Percentiles rank a stretch among this genome's conserved stretches.
Conservation (phyloP, 495 filamentous ascomycete species). For the Aspergillus conjunctus region DNA sequence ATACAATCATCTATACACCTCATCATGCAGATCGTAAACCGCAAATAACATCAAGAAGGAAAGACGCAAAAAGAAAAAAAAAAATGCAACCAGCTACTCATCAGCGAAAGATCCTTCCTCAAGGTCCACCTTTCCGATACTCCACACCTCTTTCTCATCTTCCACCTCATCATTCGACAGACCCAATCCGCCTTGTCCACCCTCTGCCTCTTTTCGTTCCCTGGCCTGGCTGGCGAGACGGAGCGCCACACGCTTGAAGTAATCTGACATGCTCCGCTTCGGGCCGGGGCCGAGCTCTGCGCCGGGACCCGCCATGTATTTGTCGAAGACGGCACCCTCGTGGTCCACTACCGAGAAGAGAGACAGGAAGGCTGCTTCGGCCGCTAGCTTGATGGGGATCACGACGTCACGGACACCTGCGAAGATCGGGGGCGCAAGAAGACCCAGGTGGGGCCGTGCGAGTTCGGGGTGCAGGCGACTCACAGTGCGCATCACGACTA, state of each 20-base stretch:
- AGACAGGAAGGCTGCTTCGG: slow-evolving; percentile 92
- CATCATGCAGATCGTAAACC: slow-evolving; percentile 24
- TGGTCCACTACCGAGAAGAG: slow-evolving; percentile 89
- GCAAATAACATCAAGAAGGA: slow-evolving; percentile 19
- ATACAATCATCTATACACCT: slow-evolving; percentile 24
- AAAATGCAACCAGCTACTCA: slow-evolving; percentile 32
- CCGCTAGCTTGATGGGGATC: slow-evolving; percentile 95
- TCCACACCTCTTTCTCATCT: slow-evolving; percentile 95
- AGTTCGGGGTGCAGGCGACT: slow-evolving; percentile 74
- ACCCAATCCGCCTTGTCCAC: slow-evolving; percentile 81
- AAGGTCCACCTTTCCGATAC: slow-evolving; percentile 86
- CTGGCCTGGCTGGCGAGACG: slow-evolving; percentile 79
- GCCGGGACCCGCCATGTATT: slow-evolving; percentile 72
- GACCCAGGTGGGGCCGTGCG: slow-evolving; percentile 72
- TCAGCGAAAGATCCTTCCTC: slow-evolving; percentile 63
- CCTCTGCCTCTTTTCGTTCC: slow-evolving; percentile 87
- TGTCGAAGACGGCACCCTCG: slow-evolving; percentile 85
- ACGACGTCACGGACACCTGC: slow-evolving; percentile 86
- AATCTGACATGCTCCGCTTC: slow-evolving; percentile 93
- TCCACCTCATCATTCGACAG: slow-evolving; percentile 86
- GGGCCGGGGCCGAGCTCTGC: slow-evolving; percentile 62
- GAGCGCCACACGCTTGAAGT: slow-evolving; percentile 91
- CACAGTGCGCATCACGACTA: slow-evolving; percentile 88
- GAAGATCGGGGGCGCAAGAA: slow-evolving; percentile 83
- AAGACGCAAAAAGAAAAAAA: not conserved